Evolutionary conservation across 257 asterid species (phyloP).

Genomic region (Nicotiana benthamiana): DNA sequence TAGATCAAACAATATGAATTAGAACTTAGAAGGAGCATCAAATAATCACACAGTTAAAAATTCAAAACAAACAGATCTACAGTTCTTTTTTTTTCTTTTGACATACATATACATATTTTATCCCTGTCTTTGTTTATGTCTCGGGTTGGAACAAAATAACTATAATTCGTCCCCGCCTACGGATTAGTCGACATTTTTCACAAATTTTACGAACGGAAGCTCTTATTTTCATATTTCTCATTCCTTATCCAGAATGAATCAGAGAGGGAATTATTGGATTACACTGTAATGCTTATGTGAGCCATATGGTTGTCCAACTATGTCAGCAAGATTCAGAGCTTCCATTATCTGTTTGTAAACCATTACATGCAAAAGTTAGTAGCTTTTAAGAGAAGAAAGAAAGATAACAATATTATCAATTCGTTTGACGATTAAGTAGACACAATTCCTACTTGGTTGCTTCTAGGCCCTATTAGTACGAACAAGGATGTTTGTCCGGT

Average conservation of each 20-base stretch:
- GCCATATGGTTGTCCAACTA: conserved; percentile 84
- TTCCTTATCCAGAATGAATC: background rate
- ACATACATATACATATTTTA: background rate
- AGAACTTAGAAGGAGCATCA: background rate
- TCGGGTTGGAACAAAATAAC: too few species aligned
- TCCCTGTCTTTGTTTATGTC: too few species aligned
- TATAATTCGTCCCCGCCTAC: too few species aligned
- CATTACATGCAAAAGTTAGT: conserved; percentile 14
- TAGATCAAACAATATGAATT: background rate
- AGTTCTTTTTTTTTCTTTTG: too few species aligned
- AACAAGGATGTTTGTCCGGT: conserved; percentile 72
- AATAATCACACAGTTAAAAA: background rate
- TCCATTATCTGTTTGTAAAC: conserved; percentile 60
- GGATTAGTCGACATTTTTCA: too few species aligned
- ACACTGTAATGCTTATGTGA: conserved; percentile 82
- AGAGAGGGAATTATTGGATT: conserved; percentile 15
- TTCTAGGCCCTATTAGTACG: conserved; percentile 71
- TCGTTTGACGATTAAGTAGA: conserved; percentile 8
- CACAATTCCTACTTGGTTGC: conserved; percentile 44
- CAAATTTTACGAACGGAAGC: too few species aligned
- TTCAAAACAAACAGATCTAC: background rate
- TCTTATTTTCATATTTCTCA: too few species aligned
- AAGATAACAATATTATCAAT: conserved; percentile 9
- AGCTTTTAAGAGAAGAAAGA: conserved; percentile 10
- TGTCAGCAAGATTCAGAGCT: conserved; percentile 60